A percentile compares a stretch with the other conserved stretches of the same genome.
These are phyloP conservation scores for Ilex aquifolium DNA, from an alignment of 257 asterid species.

Conservation along the genomic window DNA sequence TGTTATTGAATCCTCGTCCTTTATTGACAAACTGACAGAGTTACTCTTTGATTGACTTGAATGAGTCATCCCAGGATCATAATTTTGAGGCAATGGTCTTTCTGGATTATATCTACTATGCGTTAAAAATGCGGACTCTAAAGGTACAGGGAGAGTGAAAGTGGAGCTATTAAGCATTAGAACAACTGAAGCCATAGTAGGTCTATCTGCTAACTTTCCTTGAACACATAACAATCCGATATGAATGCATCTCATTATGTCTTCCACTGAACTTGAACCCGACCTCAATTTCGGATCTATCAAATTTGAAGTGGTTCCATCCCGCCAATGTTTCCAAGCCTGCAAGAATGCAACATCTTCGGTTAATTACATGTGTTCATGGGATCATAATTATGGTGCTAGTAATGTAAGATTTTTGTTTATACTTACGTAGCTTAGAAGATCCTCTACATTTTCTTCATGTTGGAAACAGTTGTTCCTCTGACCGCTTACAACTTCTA, in stretches of 20 bases:
- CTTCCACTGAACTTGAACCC: slow-evolving; percentile 7
- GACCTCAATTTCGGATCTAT: slow-evolving; percentile 20
- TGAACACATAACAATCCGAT: slow-evolving; percentile 24
- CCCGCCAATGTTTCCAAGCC: slow-evolving; percentile 31
- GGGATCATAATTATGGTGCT: no score
- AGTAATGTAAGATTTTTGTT: no score
- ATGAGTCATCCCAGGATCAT: not conserved
- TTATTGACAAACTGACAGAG: not conserved
- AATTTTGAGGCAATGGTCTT: not conserved
- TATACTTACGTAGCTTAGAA: slow-evolving; percentile 30
- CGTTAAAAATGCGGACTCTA: slow-evolving; percentile 22
- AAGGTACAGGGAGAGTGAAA: slow-evolving; percentile 15
- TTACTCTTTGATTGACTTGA: not conserved
- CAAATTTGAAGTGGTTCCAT: slow-evolving; percentile 14
- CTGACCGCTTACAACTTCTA: slow-evolving; percentile 40
- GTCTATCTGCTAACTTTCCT: slow-evolving; percentile 14
- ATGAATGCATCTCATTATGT: slow-evolving; percentile 22
- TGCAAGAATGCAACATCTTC: not conserved
- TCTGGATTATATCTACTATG: not conserved
- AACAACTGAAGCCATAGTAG: slow-evolving; percentile 25
- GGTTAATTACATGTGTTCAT: no score
- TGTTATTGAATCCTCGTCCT: slow-evolving; percentile 12
- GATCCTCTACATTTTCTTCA: slow-evolving; percentile 19
- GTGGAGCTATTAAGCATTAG: slow-evolving; percentile 23
- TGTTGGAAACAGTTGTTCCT: slow-evolving; percentile 11